These are phyloP conservation scores for Neltuma alba DNA, from an alignment of 306 rosid species.

Conservation along the genomic window DNA sequence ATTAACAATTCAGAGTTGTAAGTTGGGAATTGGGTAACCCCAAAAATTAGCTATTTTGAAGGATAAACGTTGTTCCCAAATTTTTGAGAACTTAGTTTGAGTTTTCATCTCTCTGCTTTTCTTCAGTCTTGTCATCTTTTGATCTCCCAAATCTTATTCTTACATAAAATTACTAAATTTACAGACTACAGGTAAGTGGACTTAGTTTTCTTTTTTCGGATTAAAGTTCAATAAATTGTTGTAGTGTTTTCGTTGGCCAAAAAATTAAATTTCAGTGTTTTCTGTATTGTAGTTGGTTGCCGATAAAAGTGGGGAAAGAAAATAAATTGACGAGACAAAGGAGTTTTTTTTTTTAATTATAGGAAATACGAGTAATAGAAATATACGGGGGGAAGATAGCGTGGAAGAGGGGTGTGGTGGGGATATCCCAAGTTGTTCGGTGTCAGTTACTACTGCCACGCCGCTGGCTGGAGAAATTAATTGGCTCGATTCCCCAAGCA, in stretches of 20 bases:
- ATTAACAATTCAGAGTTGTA: neutral
- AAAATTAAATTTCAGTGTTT: too few species aligned
- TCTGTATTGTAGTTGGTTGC: too few species aligned
- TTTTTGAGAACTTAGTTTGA: neutral
- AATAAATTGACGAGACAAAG: too few species aligned
- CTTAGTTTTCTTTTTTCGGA: too few species aligned
- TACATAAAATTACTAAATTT: too few species aligned
- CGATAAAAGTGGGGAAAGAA: too few species aligned
- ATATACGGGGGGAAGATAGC: constrained; percentile 9
- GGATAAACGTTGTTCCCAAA: neutral
- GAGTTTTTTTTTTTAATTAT: neutral
- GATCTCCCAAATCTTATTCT: neutral
- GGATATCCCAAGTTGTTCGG: constrained; percentile 15
- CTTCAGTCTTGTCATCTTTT: too few species aligned
- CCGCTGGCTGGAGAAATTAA: constrained; percentile 40
- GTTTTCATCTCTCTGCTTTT: too few species aligned
- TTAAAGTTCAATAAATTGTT: too few species aligned
- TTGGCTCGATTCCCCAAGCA: constrained; percentile 38
- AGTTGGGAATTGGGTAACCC: neutral
- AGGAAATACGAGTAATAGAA: neutral
- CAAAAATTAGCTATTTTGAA: neutral
- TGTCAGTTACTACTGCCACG: constrained; percentile 33
- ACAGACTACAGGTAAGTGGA: too few species aligned
- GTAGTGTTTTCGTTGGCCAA: too few species aligned
- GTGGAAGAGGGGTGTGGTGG: constrained; percentile 1